These are phyloP conservation scores for Myxozyma monticola DNA, from an alignment of 805 yeast species.

Conservation along the genomic window DNA sequence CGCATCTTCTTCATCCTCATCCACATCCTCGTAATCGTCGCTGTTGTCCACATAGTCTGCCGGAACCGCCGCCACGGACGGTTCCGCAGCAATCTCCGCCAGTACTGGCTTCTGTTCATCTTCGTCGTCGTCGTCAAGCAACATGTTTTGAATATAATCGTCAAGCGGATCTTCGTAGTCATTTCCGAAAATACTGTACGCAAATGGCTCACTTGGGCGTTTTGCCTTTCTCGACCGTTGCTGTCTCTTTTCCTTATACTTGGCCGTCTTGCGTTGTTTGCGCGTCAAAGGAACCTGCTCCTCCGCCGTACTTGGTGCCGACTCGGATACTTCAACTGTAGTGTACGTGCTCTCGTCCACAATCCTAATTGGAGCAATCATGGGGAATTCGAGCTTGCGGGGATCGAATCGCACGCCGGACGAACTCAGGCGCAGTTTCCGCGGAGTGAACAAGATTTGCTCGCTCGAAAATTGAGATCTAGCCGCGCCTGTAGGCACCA, in stretches of 20 bases:
- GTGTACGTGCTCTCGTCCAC: constrained; percentile 1
- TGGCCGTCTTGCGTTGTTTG: neutral
- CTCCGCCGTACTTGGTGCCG: neutral
- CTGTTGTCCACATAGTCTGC: neutral
- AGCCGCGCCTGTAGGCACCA: neutral
- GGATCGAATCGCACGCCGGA: constrained; percentile 11
- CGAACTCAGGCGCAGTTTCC: constrained; percentile 5
- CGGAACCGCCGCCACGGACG: neutral
- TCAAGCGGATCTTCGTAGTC: constrained; percentile 18
- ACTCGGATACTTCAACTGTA: neutral
- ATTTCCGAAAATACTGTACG: neutral
- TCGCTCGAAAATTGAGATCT: neutral
- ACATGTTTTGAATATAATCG: constrained; percentile 23
- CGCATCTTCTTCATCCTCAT: constrained; percentile 4
- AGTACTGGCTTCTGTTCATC: constrained; percentile 31
- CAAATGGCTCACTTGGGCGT: neutral
- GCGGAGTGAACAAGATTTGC: constrained; percentile 20
- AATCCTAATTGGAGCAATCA: neutral
- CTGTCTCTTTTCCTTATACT: neutral
- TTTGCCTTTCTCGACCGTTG: neutral
- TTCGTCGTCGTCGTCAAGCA: constrained; percentile 5
- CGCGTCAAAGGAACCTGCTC: neutral
- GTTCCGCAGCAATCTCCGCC: constrained; percentile 5
- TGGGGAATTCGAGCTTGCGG: constrained; percentile 1
- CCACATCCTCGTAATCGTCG: neutral